Conservation (phyloP, 768 basidiomycete genomes). For the Kwoniella dendrophila region DNA sequence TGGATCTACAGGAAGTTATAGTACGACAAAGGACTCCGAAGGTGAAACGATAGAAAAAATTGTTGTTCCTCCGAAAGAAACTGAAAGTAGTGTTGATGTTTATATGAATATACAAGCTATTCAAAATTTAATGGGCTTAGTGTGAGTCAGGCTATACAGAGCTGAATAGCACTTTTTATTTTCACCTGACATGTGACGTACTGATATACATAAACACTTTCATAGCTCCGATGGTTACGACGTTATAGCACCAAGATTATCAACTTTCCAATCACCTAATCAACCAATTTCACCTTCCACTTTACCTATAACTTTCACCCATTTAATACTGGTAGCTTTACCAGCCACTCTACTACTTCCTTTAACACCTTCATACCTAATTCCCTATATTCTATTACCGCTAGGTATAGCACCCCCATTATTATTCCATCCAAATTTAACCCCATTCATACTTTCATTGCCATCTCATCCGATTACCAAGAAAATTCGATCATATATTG, state of each 20-base stretch:
- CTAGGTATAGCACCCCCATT: conserved; percentile 46
- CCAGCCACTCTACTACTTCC: conserved; percentile 50
- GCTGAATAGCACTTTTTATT: neutral
- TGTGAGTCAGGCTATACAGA: conserved; percentile 60
- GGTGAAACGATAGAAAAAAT: conserved; percentile 40
- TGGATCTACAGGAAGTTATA: conserved; percentile 2
- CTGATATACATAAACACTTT: neutral
- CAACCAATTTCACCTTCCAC: conserved; percentile 26
- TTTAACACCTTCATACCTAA: conserved; percentile 34
- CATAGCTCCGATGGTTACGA: conserved; percentile 47
- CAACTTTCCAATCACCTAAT: conserved; percentile 17
- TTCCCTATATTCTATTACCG: conserved; percentile 51
- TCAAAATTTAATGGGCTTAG: conserved; percentile 84
- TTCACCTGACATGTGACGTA: neutral
- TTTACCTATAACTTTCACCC: conserved; percentile 51
- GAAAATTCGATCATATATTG: conserved; percentile 22
- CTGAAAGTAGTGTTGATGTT: conserved; percentile 76
- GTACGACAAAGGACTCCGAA: conserved; percentile 26
- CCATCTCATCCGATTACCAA: conserved; percentile 27
- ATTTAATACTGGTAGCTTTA: conserved; percentile 45
- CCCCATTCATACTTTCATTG: conserved; percentile 20
- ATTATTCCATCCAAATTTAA: conserved; percentile 52
- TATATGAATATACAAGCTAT: conserved; percentile 84
- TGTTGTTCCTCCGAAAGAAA: conserved; percentile 48
- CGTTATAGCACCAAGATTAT: conserved; percentile 28